These are phyloP conservation scores for Chrysochromulina parva DNA, from an alignment of 78 protist species.

Conservation along the genomic window DNA sequence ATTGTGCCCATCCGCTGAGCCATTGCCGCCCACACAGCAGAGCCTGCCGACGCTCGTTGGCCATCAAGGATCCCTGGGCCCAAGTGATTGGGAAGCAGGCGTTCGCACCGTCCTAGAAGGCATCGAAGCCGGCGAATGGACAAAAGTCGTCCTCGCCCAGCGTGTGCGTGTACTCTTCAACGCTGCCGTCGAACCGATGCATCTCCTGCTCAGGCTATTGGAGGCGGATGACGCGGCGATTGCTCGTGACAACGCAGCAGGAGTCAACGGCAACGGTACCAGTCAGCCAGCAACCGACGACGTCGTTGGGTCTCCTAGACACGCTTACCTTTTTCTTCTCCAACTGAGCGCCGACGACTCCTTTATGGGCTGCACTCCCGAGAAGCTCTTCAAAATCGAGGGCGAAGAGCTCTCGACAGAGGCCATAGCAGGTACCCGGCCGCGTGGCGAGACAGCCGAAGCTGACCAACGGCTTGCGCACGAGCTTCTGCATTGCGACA, in stretches of 20 bases:
- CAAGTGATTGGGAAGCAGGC: not conserved
- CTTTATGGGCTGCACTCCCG: slow-evolving; percentile 31
- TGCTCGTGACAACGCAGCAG: not conserved
- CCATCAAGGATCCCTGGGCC: not conserved
- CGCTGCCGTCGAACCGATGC: not conserved
- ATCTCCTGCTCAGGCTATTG: not conserved
- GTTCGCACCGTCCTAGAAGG: not conserved
- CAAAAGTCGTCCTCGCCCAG: not conserved
- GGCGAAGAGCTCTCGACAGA: not conserved
- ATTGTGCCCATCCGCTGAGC: too few species aligned
- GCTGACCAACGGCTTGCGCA: slow-evolving; percentile 5
- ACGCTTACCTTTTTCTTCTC: not conserved
- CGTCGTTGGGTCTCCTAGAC: not conserved
- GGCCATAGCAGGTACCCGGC: slow-evolving; percentile 40
- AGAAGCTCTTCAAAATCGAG: not conserved
- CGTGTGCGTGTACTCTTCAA: not conserved
- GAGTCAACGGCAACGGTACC: too few species aligned
- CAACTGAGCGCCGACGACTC: not conserved
- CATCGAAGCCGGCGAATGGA: not conserved
- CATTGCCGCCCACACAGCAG: not conserved
- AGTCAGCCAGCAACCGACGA: not conserved
- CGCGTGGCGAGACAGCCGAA: not conserved
- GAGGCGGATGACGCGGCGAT: not conserved
- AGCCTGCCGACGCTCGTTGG: not conserved
- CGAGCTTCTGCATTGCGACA: slow-evolving; percentile 22